Base-by-base conservation (phyloP, 2,329 filamentous ascomycete species). In the Amauroascus verrucosus region DNA sequence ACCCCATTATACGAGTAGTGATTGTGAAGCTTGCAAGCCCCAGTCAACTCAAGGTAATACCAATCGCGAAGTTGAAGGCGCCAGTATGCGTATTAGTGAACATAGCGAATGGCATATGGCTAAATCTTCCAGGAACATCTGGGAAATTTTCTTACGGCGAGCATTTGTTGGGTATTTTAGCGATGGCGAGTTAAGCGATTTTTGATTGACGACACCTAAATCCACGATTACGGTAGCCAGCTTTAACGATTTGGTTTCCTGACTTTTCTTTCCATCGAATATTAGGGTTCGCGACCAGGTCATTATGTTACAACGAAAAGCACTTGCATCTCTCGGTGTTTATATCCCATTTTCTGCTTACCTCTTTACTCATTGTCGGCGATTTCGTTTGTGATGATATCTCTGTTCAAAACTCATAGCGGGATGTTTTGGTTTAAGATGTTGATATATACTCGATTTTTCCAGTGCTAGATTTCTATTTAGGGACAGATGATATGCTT, bases 81-180 rank as follows among this genome's bases (percentile, higher is more conserved):
- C 14, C 22, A 11, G 22, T 11, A 3, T 24, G 5, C 5, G 16
- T 7, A 1, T 8, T 1, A 1, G 6, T 26, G 47, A 45, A 9
- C 4, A 49, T 4, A 28, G 11, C 5, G 14, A 54, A 13, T n/a
- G 28, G 14, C 28, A 18, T 22, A 14, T 37, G 2, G 13, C 24
- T 5, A 38, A 7, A 16, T 53, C 37, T 35, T 48, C 44, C 11
- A 52, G 44, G 24, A 54, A 57, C 32, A 24, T 58, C 24, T 60
- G 59, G 59, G 55, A 49, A 13, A 41, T 48, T n/a, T 60, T 60
- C 40, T 28, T 59, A 11, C 54, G 51, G 18, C 48, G 59, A 30
- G 59, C 59, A 30, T 60, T 60, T 52, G 56, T 58, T 41, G 57
- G 57, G 30, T 59, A 50, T 48, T 49, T 55, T 28, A 26, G 46